phyloP scores from a whole-genome alignment of 306 rosid genomes.

The Cicer yamashitae region DNA sequence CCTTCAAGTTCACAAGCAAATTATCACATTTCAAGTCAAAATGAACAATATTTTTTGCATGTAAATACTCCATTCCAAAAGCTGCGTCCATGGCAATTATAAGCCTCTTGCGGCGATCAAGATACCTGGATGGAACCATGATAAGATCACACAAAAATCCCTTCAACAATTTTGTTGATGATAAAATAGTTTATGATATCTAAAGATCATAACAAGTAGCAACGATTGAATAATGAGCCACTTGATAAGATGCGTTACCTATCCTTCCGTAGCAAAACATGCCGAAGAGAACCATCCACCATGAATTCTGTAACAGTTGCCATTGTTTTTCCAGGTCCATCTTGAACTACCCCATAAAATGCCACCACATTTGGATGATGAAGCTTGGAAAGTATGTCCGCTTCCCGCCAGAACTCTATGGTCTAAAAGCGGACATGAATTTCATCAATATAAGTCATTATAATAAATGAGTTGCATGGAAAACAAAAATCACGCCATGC shows the following conservation, averaged over 20 bases:
- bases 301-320: slow-evolving; percentile 89
- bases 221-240: slow-evolving; percentile 22
- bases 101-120: slow-evolving; percentile 87
- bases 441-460: slow-evolving; percentile 33
- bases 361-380: slow-evolving; percentile 98
- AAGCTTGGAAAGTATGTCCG: slow-evolving; percentile 79
- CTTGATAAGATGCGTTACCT: slow-evolving; percentile 55
- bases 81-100: slow-evolving; percentile 97
- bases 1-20: slow-evolving; percentile 86
- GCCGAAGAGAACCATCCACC: slow-evolving; percentile 91
- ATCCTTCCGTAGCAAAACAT: slow-evolving; percentile 74
- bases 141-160: slow-evolving; percentile 41
- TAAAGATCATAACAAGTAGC: slow-evolving; percentile 9
- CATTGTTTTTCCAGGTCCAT: slow-evolving; percentile 89
- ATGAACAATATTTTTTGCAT: slow-evolving; percentile 86
- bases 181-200: slow-evolving; percentile 6
- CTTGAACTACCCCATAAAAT: slow-evolving; percentile 59
- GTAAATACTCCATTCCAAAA: slow-evolving; percentile 94
- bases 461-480: slow-evolving; percentile 13
- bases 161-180: slow-evolving; percentile 30
- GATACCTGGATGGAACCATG: slow-evolving; percentile 61
- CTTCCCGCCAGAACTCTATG: slow-evolving; percentile 86
- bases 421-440: slow-evolving; percentile 59
- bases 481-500: slow-evolving; percentile 8
- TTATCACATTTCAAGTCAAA: slow-evolving; percentile 94